phyloP scores from a whole-genome alignment of 2,329 filamentous ascomycete genomes.

The Nectriaceae sp. region DNA sequence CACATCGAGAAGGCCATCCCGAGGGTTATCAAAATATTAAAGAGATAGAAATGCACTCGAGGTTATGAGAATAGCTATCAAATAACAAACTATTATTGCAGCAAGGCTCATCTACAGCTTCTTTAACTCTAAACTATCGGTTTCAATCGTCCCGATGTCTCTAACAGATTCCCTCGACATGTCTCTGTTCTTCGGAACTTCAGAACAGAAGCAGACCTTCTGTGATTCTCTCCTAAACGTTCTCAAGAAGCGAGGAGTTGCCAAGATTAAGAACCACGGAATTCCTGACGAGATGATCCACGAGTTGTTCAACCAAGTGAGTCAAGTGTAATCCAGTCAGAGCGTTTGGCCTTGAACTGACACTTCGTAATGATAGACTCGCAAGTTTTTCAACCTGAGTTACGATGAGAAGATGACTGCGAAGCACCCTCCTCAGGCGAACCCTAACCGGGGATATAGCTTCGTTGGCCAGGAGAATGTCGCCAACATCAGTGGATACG shows the following conservation, averaged over 20 bases:
- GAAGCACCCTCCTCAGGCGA: constrained; percentile 34
- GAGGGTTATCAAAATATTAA: too few relatives aligned
- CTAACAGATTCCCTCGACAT: constrained; percentile 25
- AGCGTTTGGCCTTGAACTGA: too few relatives aligned
- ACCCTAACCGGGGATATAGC: constrained; percentile 40
- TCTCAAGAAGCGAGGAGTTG: constrained; percentile 24
- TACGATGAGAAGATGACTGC: constrained; percentile 34
- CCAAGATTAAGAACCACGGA: constrained; percentile 29
- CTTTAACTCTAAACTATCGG: too few relatives aligned
- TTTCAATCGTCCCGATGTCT: too few relatives aligned
- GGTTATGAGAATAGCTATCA: too few relatives aligned
- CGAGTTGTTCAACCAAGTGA: constrained; percentile 20
- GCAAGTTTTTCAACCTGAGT: constrained; percentile 34
- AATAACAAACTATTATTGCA: too few relatives aligned
- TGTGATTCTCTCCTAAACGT: constrained; percentile 24
- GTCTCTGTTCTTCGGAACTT: constrained; percentile 31
- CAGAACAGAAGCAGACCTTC: constrained; percentile 24
- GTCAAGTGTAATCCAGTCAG: too few relatives aligned
- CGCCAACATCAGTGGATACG: constrained; percentile 34
- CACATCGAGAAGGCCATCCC: too few relatives aligned
- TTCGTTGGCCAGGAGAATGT: constrained; percentile 38
- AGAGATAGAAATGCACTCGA: too few relatives aligned
- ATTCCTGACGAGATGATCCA: constrained; percentile 24
- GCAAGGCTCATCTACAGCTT: too few relatives aligned
- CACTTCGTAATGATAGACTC: constrained; percentile 16